These are phyloP conservation scores for Rhodotorula sp. DNA, from an alignment of 1,284 basidiomycete species.

Conservation along the genomic window DNA sequence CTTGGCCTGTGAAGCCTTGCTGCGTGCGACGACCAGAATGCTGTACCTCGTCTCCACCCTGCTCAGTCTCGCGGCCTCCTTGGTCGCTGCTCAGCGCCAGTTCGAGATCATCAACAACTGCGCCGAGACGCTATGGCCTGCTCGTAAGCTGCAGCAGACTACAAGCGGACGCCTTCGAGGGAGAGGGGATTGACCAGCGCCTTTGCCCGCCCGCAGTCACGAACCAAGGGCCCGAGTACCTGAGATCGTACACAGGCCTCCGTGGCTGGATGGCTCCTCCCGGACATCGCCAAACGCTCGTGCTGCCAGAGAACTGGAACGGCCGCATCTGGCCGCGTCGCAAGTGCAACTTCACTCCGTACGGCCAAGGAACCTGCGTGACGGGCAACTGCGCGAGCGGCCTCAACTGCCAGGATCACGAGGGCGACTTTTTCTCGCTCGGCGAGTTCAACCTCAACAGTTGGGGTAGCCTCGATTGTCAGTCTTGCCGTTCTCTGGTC, in stretches of 20 bases:
- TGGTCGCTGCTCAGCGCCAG: neutral
- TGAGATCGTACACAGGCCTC: neutral
- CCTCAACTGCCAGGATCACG: slow-evolving; percentile 3
- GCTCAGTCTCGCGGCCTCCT: neutral
- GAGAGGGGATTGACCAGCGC: neutral
- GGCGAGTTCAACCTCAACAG: slow-evolving; percentile 24
- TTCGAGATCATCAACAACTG: slow-evolving; percentile 17
- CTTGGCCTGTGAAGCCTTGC: too few species aligned
- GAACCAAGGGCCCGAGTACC: neutral
- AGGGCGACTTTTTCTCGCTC: slow-evolving; percentile 11
- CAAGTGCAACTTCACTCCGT: neutral
- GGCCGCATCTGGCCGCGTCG: slow-evolving; percentile 19
- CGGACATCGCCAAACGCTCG: neutral
- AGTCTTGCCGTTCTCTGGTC: neutral
- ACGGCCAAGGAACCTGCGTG: slow-evolving; percentile 7
- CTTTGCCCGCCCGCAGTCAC: neutral
- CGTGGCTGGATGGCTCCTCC: slow-evolving; percentile 9
- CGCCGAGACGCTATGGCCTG: neutral
- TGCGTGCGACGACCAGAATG: neutral
- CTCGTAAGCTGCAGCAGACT: neutral
- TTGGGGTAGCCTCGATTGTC: slow-evolving; percentile 18
- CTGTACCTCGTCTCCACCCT: neutral
- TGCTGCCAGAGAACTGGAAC: slow-evolving; percentile 3
- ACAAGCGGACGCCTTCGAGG: too few species aligned
- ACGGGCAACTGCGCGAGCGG: slow-evolving; percentile 14